Conservation (phyloP, 257 asterid genomes). For the Primulina eburnea region DNA sequence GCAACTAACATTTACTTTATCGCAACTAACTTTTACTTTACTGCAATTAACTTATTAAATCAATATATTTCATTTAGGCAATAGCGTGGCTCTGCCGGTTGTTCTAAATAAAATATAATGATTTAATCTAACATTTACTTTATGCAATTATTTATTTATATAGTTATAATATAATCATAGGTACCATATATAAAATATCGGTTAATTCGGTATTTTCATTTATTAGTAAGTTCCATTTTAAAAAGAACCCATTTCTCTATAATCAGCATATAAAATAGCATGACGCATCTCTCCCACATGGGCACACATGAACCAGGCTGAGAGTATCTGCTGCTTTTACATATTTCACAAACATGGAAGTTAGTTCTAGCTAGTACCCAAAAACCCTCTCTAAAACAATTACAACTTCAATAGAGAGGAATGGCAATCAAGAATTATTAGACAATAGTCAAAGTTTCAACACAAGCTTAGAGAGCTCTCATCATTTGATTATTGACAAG, state of each 20-base stretch:
- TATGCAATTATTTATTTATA: no score
- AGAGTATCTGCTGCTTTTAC: not conserved
- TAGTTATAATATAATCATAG: no score
- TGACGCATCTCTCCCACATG: slow-evolving; percentile 5
- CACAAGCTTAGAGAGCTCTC: not conserved
- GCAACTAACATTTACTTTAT: no score
- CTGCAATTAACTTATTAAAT: no score
- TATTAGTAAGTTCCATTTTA: slow-evolving; percentile 11
- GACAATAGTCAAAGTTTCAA: not conserved
- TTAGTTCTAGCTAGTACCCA: slow-evolving; percentile 9
- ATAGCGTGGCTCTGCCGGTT: no score
- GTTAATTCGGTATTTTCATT: no score
- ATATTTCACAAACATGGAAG: slow-evolving; percentile 13
- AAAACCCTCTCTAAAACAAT: not conserved
- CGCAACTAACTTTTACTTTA: no score
- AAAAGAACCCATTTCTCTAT: slow-evolving; percentile 1
- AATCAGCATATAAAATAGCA: slow-evolving; percentile 14
- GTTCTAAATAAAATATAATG: no score
- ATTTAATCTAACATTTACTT: no score
- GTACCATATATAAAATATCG: no score
- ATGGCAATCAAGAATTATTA: slow-evolving; percentile 4
- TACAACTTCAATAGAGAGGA: slow-evolving; percentile 8
- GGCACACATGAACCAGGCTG: slow-evolving; percentile 11
- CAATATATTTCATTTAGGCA: no score
- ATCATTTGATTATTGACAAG: not conserved